Percentiles rank a stretch among this genome's conserved stretches.
Conservation (phyloP, 306 rosid genomes). For the Bauhinia variegata region DNA sequence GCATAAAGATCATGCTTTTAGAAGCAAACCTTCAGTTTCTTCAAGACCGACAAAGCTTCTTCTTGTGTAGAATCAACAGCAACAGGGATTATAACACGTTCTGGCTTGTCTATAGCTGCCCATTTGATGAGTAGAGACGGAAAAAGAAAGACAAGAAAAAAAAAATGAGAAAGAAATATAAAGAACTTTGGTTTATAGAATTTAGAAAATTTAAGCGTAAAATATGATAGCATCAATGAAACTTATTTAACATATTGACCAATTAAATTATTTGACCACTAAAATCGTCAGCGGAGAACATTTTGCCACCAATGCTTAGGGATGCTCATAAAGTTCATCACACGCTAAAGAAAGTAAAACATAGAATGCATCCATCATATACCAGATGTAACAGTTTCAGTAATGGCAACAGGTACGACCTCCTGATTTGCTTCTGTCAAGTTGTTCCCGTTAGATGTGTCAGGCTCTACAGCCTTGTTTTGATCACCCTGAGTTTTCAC, state of each 20-base stretch:
- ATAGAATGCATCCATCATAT: background rate
- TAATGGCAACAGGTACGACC: slow-evolving; percentile 24
- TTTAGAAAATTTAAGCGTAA: too few species aligned
- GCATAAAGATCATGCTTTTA: slow-evolving; percentile 22
- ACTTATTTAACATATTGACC: background rate
- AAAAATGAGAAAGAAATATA: background rate
- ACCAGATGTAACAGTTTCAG: slow-evolving; percentile 49
- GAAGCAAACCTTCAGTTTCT: slow-evolving; percentile 73
- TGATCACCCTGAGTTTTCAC: slow-evolving; percentile 25
- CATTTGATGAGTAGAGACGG: slow-evolving; percentile 21
- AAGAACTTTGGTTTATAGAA: too few species aligned
- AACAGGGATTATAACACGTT: slow-evolving; percentile 56
- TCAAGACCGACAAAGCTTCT: slow-evolving; percentile 75
- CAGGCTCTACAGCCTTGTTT: slow-evolving; percentile 32
- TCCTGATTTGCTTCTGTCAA: slow-evolving; percentile 41
- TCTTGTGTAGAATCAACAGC: slow-evolving; percentile 81
- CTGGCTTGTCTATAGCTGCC: slow-evolving; percentile 52
- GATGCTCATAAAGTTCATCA: background rate
- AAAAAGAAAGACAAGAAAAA: too few species aligned
- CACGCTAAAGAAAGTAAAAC: background rate
- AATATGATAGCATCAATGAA: too few species aligned
- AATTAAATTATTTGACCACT: background rate
- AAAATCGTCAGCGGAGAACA: background rate
- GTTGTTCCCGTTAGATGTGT: slow-evolving; percentile 31
- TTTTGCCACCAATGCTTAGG: background rate